A percentile compares a stretch with the other conserved stretches of the same genome.
Evolutionary conservation across 257 asterid genomes (phyloP).

Genomic region (Scutellaria barbata): DNA sequence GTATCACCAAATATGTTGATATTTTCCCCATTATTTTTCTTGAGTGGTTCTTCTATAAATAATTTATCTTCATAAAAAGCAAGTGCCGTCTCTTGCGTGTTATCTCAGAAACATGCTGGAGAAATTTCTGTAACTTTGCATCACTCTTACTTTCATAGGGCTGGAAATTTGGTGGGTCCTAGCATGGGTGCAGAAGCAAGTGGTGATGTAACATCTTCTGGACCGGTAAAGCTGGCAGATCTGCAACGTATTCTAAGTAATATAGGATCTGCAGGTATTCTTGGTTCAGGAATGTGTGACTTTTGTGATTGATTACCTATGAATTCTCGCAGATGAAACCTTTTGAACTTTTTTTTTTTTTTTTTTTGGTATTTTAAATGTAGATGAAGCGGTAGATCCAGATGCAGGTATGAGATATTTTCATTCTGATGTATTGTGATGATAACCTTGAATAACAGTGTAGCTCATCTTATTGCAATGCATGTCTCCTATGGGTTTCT

Average conservation of each 20-base stretch:
- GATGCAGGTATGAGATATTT: constrained; percentile 72
- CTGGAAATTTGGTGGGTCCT: constrained; percentile 82
- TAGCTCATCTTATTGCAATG: constrained; percentile 12
- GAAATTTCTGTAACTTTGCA: constrained; percentile 14
- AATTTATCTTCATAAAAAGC: not conserved
- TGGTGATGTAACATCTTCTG: constrained; percentile 87
- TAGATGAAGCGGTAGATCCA: constrained; percentile 74
- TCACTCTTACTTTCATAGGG: constrained; percentile 55
- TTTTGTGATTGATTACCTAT: constrained; percentile 31
- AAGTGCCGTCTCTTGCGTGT: not conserved
- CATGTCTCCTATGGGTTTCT: not conserved
- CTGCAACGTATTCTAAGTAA: constrained; percentile 91
- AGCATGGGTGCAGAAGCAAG: constrained; percentile 79
- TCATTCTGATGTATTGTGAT: constrained; percentile 10
- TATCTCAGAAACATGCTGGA: not conserved
- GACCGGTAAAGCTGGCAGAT: constrained; percentile 89
- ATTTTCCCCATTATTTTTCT: constrained; percentile 12
- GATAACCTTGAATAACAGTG: constrained; percentile 20
- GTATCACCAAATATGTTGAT: constrained; percentile 4
- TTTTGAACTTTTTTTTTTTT: constrained; percentile 19
- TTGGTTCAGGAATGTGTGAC: constrained; percentile 4
- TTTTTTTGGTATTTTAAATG: constrained; percentile 35
- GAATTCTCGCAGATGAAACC: constrained; percentile 30
- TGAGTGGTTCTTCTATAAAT: not conserved
- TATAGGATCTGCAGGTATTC: constrained; percentile 75